phyloP scores from a whole-genome alignment of 2,329 filamentous ascomycete species.

The Colletotrichum chrysophilum region DNA sequence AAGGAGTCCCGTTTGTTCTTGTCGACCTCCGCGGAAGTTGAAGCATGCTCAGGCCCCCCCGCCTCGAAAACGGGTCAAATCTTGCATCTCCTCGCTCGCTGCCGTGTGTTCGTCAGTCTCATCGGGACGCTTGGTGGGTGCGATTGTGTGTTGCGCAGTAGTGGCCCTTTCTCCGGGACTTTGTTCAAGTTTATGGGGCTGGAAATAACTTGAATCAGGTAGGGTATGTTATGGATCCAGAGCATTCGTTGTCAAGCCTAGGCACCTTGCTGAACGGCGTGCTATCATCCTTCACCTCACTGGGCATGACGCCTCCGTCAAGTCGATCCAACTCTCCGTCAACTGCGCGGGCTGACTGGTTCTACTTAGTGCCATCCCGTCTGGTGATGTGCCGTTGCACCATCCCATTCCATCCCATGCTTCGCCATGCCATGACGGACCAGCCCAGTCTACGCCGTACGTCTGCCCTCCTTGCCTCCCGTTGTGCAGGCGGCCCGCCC shows the following conservation, averaged over 20 bases:
- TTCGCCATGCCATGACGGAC: neutral
- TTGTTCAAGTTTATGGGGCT: neutral
- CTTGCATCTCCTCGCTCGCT: constrained; percentile 34
- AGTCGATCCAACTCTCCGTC: neutral
- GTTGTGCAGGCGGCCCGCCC: constrained; percentile 6
- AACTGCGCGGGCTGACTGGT: neutral
- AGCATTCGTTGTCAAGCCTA: neutral
- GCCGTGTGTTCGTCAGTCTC: neutral
- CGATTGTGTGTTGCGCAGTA: neutral
- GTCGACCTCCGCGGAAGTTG: constrained; percentile 9
- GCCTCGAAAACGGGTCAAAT: constrained; percentile 12
- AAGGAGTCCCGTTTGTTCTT: constrained; percentile 3
- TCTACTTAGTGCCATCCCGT: neutral
- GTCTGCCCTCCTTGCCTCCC: neutral
- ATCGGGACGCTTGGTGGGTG: neutral
- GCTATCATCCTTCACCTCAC: neutral
- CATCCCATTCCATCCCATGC: neutral
- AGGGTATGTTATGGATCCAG: neutral
- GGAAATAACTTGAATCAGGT: neutral
- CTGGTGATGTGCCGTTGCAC: neutral
- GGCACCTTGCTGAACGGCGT: neutral
- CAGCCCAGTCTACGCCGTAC: neutral
- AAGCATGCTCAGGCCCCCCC: neutral
- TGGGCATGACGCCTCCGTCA: neutral
- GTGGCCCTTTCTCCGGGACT: neutral